These are phyloP conservation scores for Xylariaceae sp. DNA, from an alignment of 2,329 filamentous ascomycete genomes.

Conservation along the genomic window DNA sequence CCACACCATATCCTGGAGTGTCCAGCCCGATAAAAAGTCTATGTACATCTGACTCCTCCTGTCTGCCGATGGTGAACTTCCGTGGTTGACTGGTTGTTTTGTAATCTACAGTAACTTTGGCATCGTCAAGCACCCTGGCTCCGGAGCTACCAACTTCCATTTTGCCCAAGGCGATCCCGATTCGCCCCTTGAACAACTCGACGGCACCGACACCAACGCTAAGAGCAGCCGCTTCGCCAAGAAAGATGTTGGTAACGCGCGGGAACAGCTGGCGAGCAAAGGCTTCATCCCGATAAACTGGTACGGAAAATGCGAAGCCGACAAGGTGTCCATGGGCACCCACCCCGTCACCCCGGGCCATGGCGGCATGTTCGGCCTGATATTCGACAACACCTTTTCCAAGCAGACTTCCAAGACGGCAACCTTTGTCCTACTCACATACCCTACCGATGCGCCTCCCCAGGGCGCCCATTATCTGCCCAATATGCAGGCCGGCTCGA, in stretches of 20 bases:
- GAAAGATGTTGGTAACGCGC: constrained; percentile 57
- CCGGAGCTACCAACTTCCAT: constrained; percentile 50
- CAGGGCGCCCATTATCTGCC: constrained; percentile 69
- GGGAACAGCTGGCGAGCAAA: constrained; percentile 62
- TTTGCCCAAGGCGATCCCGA: constrained; percentile 42
- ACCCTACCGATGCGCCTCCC: constrained; percentile 76
- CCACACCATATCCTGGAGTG: constrained; percentile 94
- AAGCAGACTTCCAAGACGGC: constrained; percentile 93
- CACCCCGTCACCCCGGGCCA: constrained; percentile 72
- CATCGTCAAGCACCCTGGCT: constrained; percentile 93
- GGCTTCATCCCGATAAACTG: constrained; percentile 71
- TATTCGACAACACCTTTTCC: constrained; percentile 98
- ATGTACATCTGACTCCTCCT: constrained; percentile 51
- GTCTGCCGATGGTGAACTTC: background rate
- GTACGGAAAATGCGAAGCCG: constrained; percentile 93
- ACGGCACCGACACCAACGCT: constrained; percentile 30
- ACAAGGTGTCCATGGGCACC: constrained; percentile 88
- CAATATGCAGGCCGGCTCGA: constrained; percentile 44
- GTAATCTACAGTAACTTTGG: constrained; percentile 70
- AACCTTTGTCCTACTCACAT: constrained; percentile 90
- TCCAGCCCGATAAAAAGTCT: constrained; percentile 97
- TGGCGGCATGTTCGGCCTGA: constrained; percentile 90
- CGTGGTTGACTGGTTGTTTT: constrained; percentile 2
- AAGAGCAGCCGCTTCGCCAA: constrained; percentile 48
- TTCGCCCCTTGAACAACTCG: constrained; percentile 44